phyloP scores from a whole-genome alignment of 148 eudicot species.

The Amaranthus hypochondriacus region DNA sequence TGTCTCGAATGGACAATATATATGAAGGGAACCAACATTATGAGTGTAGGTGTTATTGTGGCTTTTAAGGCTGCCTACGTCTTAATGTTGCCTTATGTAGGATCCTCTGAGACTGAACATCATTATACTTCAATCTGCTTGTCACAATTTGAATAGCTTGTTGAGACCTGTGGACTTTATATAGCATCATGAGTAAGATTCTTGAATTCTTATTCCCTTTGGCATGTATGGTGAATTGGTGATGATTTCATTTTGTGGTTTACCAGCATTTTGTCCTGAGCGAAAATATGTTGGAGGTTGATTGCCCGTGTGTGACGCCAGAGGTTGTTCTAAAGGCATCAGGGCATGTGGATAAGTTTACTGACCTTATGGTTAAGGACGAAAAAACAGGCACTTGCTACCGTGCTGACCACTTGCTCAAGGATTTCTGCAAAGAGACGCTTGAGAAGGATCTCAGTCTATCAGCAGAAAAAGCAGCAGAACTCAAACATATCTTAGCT shows the following conservation, averaged over 20 bases:
- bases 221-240: constrained; percentile 7
- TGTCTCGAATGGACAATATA: not conserved
- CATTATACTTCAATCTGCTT: too few relatives aligned
- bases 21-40: not conserved
- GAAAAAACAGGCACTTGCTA: constrained; percentile 84
- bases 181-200: too few relatives aligned
- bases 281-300: constrained; percentile 97
- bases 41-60: too few relatives aligned
- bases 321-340: constrained; percentile 91
- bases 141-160: too few relatives aligned
- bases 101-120: not conserved
- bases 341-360: constrained; percentile 94
- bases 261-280: constrained; percentile 85
- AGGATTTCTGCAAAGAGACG: constrained; percentile 91
- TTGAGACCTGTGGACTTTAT: too few relatives aligned
- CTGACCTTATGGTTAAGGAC: constrained; percentile 96
- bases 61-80: not conserved
- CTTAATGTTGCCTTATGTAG: not conserved
- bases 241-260: constrained; percentile 2
- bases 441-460: constrained; percentile 70
- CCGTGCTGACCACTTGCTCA: constrained; percentile 89
- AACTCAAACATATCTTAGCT: constrained; percentile 72
- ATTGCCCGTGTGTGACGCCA: constrained; percentile 98
- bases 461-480: constrained; percentile 58
- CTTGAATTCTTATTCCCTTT: not conserved